phyloP scores from a whole-genome alignment of 306 rosid species.

The Rosa rugosa region DNA sequence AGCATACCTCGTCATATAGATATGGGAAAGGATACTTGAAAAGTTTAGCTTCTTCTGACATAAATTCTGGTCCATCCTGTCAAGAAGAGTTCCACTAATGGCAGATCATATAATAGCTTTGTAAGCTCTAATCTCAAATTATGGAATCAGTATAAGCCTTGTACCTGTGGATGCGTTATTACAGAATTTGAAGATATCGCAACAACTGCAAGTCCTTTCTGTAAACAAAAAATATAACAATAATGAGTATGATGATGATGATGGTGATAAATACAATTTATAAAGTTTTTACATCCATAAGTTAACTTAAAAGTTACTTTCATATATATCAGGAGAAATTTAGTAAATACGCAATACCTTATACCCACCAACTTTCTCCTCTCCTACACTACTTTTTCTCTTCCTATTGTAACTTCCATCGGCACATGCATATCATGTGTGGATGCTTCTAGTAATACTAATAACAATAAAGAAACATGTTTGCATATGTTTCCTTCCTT shows the following conservation, averaged over 20 bases:
- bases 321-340: background rate
- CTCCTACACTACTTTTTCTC: background rate
- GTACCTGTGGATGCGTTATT: slow-evolving; percentile 85
- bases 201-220: slow-evolving; percentile 81
- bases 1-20: slow-evolving; percentile 74
- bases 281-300: background rate
- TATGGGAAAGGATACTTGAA: slow-evolving; percentile 87
- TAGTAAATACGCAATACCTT: background rate
- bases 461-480: background rate
- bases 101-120: slow-evolving; percentile 40
- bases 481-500: slow-evolving; percentile 7
- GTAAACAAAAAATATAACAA: slow-evolving; percentile 28
- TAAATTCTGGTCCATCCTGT: slow-evolving; percentile 91
- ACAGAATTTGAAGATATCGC: slow-evolving; percentile 91
- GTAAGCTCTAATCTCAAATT: slow-evolving; percentile 33
- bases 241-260: background rate
- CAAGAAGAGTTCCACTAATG: slow-evolving; percentile 44
- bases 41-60: slow-evolving; percentile 85
- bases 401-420: background rate
- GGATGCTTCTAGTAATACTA: background rate
- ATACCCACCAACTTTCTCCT: background rate
- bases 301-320: background rate
- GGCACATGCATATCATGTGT: background rate
- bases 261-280: background rate
- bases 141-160: slow-evolving; percentile 28